Evolutionary conservation across 805 yeast genomes (phyloP), one percentile per base, ranked within the genome.

Genomic region (Yarrowia porcina): DNA sequence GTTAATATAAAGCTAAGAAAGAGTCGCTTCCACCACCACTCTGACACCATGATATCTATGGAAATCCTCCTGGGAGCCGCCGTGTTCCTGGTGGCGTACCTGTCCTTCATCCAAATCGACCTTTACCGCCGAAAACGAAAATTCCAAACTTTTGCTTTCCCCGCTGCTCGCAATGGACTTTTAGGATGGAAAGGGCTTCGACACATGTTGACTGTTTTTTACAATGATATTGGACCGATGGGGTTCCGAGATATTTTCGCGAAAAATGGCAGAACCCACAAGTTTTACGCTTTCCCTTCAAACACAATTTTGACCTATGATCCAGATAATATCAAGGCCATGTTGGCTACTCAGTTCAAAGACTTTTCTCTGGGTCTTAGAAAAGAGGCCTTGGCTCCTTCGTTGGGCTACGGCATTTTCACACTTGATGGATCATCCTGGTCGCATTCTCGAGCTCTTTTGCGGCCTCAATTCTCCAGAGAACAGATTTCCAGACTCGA

Each of bases 361-460:
- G 76, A 39, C 57, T 75, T 66, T 64, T 66, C 66, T 17, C 65
- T 75, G 27, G 75, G 73, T 0, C 18, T 44, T 4, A 67, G 77
- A 5, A 52, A 67, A 39, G 59, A 44, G 18, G 67, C 67, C 12
- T 65, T 75, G 33, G 62, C 50, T 17, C 73, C 73, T 12, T 54
- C 74, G 15, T 65, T 75, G 15, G 77, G 77, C 3, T 65, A 68
- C 30, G 77, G 78, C 0, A 74, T 75, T 41, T 75, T 75, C 67
- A 74, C 76, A 3, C 68, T 71, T 17, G 70, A 70, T 36, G 75
- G 75, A 18, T 67, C 67, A 25, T 70, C 69, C 15, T 75, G 78
- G 78, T 68, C 70, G 38, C 77, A 75, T 61, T 71, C 76, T 5
- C 65, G 77, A 11, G 69, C 73, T 2, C 61, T 75, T 67, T 67